Percentiles rank a stretch among this genome's conserved stretches.
Conservation (phyloP, 202 grass and related monocot genomes). For the Dendrocalamus latiflorus region DNA sequence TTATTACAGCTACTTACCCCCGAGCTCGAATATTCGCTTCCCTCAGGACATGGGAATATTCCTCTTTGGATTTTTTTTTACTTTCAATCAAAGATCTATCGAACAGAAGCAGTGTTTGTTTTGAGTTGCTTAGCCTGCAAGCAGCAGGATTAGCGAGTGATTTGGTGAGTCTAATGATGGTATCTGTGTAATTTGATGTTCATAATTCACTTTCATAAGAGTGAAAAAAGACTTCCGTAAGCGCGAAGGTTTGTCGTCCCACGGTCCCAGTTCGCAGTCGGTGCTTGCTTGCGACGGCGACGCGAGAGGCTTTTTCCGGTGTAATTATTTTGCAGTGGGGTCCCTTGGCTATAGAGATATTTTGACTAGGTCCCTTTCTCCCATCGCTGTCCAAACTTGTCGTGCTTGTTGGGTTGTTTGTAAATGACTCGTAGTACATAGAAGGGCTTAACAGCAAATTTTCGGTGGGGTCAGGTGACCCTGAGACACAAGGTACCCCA, state of each 20-base stretch:
- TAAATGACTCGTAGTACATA: background rate
- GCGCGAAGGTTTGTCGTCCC: background rate
- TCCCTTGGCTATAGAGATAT: background rate
- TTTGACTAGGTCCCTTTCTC: background rate
- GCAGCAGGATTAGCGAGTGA: background rate
- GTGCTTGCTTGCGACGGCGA: background rate
- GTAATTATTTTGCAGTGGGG: slow-evolving; percentile 2
- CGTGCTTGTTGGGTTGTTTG: background rate
- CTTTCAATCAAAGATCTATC: background rate
- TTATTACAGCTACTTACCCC: slow-evolving; percentile 16
- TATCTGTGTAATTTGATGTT: background rate
- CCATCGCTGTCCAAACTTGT: background rate
- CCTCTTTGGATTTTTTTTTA: slow-evolving; percentile 15
- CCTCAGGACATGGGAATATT: slow-evolving; percentile 21
- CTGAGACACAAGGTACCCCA: background rate
- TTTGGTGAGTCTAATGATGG: background rate
- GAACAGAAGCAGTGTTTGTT: background rate
- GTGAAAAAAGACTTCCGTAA: background rate
- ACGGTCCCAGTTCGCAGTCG: background rate
- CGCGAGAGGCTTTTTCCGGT: background rate
- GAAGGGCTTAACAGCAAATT: background rate
- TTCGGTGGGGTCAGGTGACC: background rate
- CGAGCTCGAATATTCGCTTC: slow-evolving; percentile 45
- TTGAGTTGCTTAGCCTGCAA: slow-evolving; percentile 9
- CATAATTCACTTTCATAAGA: background rate